phyloP scores from a whole-genome alignment of 148 eudicot species.

The Heliosperma pusillum region DNA sequence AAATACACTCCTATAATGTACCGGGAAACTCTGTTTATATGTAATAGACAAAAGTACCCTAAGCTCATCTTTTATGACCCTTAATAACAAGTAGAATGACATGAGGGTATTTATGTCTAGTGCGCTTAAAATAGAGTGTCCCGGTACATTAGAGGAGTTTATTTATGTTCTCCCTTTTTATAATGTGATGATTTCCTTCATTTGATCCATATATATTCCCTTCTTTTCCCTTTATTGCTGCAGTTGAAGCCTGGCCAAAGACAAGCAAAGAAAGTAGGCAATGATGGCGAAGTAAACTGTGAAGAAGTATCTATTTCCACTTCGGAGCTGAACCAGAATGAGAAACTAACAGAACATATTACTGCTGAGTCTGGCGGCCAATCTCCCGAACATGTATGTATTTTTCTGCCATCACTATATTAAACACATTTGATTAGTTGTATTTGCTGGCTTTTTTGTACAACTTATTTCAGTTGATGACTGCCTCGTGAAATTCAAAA shows the following conservation, averaged over 20 bases:
- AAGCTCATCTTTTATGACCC: too few relatives aligned
- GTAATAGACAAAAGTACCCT: too few relatives aligned
- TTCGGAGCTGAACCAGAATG: conserved; percentile 48
- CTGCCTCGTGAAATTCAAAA: conserved; percentile 1
- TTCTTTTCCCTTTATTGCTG: conserved; percentile 8
- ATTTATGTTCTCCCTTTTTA: too few relatives aligned
- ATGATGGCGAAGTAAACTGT: conserved; percentile 48
- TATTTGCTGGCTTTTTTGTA: background rate
- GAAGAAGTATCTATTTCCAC: conserved; percentile 62
- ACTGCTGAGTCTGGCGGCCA: conserved; percentile 41
- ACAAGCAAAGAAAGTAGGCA: conserved; percentile 59
- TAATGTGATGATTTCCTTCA: background rate
- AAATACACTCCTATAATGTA: too few relatives aligned
- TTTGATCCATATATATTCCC: conserved; percentile 2
- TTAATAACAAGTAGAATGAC: too few relatives aligned
- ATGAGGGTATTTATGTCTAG: too few relatives aligned
- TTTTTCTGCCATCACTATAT: background rate
- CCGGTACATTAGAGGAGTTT: too few relatives aligned
- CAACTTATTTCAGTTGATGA: background rate
- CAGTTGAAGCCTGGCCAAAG: conserved; percentile 60
- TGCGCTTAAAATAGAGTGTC: too few relatives aligned
- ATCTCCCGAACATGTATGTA: conserved; percentile 47
- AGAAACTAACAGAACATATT: conserved; percentile 51
- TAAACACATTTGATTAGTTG: background rate
- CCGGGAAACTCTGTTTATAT: too few relatives aligned